These are phyloP conservation scores for Calvatia gigantea DNA, from an alignment of 768 basidiomycete genomes.

Conservation along the genomic window DNA sequence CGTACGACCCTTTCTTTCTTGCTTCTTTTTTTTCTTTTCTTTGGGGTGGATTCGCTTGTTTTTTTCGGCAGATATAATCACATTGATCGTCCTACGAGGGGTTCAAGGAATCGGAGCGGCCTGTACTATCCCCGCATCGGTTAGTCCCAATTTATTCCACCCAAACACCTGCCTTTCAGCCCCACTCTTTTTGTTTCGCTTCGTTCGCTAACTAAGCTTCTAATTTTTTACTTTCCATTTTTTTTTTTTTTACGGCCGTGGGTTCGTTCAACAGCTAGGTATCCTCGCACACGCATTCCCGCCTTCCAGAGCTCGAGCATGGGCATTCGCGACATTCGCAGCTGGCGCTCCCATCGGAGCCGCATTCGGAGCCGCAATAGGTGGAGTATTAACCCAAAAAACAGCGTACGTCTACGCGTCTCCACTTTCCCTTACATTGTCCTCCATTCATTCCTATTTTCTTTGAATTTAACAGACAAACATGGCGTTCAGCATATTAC, in stretches of 20 bases:
- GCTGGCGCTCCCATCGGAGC: constrained; percentile 84
- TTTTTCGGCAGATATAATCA: constrained; percentile 51
- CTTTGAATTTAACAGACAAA: constrained; percentile 36
- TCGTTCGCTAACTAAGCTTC: no score
- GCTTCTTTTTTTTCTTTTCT: no score
- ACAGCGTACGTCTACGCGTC: constrained; percentile 41
- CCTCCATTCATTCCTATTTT: no score
- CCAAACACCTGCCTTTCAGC: no score
- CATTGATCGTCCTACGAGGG: constrained; percentile 69
- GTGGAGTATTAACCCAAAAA: constrained; percentile 66
- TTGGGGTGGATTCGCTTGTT: background rate
- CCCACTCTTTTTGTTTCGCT: no score
- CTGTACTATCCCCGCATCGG: constrained; percentile 70
- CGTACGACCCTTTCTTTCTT: constrained; percentile 24
- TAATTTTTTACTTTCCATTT: no score
- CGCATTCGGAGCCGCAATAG: constrained; percentile 63
- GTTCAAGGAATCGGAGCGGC: constrained; percentile 76
- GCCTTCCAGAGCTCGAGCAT: constrained; percentile 55
- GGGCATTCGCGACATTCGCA: constrained; percentile 80
- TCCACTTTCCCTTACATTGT: no score
- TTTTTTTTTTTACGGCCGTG: no score
- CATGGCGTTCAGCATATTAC: constrained; percentile 68
- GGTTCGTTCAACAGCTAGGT: no score
- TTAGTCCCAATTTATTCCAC: no score
- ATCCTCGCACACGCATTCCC: constrained; percentile 81